Base-by-base conservation (phyloP, 140 eudicot genomes). In the Ambrosia hybrid region DNA sequence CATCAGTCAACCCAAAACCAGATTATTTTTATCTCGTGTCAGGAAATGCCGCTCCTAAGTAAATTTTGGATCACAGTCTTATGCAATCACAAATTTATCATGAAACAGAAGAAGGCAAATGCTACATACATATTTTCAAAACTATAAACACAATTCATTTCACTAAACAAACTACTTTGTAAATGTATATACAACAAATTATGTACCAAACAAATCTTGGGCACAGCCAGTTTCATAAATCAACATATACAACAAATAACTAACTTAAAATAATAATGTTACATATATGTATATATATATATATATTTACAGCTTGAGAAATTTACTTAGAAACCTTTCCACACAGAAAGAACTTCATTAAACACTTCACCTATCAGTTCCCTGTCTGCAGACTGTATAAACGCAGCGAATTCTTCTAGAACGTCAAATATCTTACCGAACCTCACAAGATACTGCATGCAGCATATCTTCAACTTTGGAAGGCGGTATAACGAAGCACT, bases 341-440 rank as follows among this genome's bases (percentile, higher is more conserved):
- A 94, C 38, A 82, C 89, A 57, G 73, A 87, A 76, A 94, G 97
- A 79, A 94, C 84, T 84, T 91, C 96, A 68, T 80, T 78, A 58
- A 94, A 88, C 39, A 94, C 77, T 73, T 94, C 99, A 51, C 84
- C 88, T 26, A 94, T 86, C 55, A 94, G 80, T 51, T 86, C 99
- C 68, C 95, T 88, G 57, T 94, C 99, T 41, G 95, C 99, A 55
- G 84, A 83, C 49, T 78, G 80, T 58, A 94, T 64, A 86, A 94
- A 94, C 6, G 68, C 80, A 63, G 76, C 66, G n/a, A 94, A 83
- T n/a, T 94, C 97, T 33, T 94, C 99, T 51, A 88, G 45, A 41
- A 94, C 77, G 53, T 94, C 99, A 77, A 30, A 94, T 36, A 94
- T 86, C 86, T 86, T 94, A 33, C 99, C 96, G 64, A 94, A 94